Conservation (phyloP, 2,329 filamentous ascomycete genomes). For the Exophiala calicioides region DNA sequence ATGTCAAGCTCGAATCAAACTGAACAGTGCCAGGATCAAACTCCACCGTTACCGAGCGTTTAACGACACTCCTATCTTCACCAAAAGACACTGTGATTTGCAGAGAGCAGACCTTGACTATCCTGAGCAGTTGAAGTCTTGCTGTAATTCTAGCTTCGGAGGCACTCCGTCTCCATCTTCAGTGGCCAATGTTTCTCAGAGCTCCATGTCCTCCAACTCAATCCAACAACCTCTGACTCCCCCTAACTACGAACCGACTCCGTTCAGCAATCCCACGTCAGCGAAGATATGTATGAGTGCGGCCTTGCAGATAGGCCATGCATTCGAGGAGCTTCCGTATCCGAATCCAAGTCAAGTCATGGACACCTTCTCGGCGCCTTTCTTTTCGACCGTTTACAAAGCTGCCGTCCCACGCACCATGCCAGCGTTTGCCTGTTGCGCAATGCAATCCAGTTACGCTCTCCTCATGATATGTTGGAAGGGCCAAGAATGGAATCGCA, state of each 20-base stretch:
- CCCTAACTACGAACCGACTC: conserved; percentile 1
- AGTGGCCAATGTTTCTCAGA: neutral
- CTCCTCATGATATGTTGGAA: conserved; percentile 15
- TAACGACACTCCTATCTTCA: conserved; percentile 11
- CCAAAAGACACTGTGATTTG: conserved; percentile 13
- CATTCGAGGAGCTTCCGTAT: conserved; percentile 12
- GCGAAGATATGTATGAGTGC: conserved; percentile 14
- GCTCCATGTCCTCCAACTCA: neutral
- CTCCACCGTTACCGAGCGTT: conserved; percentile 16
- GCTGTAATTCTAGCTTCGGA: neutral
- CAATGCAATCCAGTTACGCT: conserved; percentile 15
- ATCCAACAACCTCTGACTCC: neutral
- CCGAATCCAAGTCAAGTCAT: conserved; percentile 12
- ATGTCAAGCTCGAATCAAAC: conserved; percentile 12
- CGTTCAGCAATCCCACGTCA: conserved; percentile 5
- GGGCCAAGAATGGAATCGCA: conserved; percentile 8
- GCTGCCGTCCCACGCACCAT: conserved; percentile 10
- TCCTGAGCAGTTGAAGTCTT: conserved; percentile 2
- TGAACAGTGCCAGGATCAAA: conserved; percentile 18
- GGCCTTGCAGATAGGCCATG: conserved; percentile 7
- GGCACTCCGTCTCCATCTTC: neutral
- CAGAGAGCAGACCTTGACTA: neutral
- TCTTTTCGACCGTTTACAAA: conserved; percentile 3
- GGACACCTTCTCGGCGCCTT: neutral
- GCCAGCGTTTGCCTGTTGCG: conserved; percentile 15